These are phyloP conservation scores for Ceratobasidium sp. DNA, from an alignment of 1,284 basidiomycete species.

Conservation along the genomic window DNA sequence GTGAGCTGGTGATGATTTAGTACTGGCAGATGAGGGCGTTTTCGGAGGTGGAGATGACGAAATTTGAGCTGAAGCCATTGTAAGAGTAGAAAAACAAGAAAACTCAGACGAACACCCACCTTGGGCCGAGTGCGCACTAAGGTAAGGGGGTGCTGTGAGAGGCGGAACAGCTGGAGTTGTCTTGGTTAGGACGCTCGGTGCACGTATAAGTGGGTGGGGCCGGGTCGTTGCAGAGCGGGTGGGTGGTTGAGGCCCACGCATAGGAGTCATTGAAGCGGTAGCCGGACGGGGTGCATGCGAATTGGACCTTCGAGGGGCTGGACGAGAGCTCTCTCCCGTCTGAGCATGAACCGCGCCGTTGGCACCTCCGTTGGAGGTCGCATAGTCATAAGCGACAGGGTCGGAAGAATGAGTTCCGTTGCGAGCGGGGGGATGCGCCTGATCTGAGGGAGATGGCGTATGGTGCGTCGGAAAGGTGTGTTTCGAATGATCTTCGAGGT, in stretches of 20 bases:
- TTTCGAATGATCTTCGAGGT: constrained; percentile 27
- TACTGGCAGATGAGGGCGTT: constrained; percentile 9
- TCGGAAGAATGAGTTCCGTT: background rate
- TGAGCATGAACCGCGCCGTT: background rate
- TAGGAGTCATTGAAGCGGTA: constrained; percentile 5
- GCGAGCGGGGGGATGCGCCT: background rate
- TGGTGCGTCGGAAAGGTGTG: constrained; percentile 28
- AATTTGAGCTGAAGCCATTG: constrained; percentile 8
- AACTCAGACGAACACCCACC: background rate
- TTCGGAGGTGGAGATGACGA: constrained; percentile 25
- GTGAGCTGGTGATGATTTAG: constrained; percentile 23
- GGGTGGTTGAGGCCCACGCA: background rate
- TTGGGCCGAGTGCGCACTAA: constrained; percentile 31
- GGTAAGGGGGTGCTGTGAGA: constrained; percentile 26
- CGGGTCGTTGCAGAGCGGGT: background rate
- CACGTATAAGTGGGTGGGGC: constrained; percentile 30
- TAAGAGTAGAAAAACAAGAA: background rate
- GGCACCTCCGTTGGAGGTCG: background rate
- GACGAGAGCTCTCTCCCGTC: background rate
- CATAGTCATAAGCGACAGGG: constrained; percentile 13
- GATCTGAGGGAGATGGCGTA: constrained; percentile 2
- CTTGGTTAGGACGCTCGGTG: constrained; percentile 23
- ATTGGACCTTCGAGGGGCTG: background rate
- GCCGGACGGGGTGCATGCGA: constrained; percentile 11
- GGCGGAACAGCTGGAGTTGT: constrained; percentile 15